A percentile compares a stretch with the other conserved stretches of the same genome.
These are phyloP conservation scores for Ustilago bromivora DNA, from an alignment of 1,284 basidiomycete genomes.

Conservation along the genomic window DNA sequence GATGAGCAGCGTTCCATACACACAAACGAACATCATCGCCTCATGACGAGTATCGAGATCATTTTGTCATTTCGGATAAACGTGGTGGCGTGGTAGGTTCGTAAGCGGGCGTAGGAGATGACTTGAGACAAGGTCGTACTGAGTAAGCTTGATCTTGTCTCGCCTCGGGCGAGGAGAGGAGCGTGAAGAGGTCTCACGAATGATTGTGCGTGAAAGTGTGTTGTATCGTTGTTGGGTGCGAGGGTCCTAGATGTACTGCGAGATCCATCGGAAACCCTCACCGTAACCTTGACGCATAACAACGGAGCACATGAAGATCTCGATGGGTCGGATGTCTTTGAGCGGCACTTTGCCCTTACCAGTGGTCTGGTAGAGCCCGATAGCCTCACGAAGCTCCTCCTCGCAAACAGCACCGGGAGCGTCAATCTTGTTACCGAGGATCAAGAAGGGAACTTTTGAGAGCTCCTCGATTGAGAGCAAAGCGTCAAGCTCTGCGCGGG, in stretches of 20 bases:
- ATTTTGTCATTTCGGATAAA: slow-evolving; percentile 19
- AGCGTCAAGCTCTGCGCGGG: slow-evolving; percentile 95
- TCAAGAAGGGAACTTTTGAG: slow-evolving; percentile 95
- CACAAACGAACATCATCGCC: too few relatives aligned
- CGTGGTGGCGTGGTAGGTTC: neutral
- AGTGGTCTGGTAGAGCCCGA: slow-evolving; percentile 97
- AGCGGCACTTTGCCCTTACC: slow-evolving; percentile 98
- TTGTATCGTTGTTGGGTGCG: neutral
- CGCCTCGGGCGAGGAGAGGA: neutral
- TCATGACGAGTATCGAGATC: neutral
- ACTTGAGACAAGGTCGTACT: neutral
- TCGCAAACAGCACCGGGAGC: slow-evolving; percentile 97
- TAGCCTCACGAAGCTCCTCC: slow-evolving; percentile 93
- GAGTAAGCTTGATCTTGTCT: neutral
- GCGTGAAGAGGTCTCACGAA: neutral
- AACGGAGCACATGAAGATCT: slow-evolving; percentile 99
- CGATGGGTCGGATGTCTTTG: slow-evolving; percentile 96
- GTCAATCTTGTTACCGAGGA: slow-evolving; percentile 99
- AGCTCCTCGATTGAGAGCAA: slow-evolving; percentile 85
- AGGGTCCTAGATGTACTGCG: slow-evolving; percentile 78
- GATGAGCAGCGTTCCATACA: too few relatives aligned
- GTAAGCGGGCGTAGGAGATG: neutral
- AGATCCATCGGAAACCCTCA: slow-evolving; percentile 99
- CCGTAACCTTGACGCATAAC: slow-evolving; percentile 99
- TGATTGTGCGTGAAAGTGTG: neutral